Conservation (phyloP, 2,329 filamentous ascomycete species). For the Helminthosporium solani region DNA sequence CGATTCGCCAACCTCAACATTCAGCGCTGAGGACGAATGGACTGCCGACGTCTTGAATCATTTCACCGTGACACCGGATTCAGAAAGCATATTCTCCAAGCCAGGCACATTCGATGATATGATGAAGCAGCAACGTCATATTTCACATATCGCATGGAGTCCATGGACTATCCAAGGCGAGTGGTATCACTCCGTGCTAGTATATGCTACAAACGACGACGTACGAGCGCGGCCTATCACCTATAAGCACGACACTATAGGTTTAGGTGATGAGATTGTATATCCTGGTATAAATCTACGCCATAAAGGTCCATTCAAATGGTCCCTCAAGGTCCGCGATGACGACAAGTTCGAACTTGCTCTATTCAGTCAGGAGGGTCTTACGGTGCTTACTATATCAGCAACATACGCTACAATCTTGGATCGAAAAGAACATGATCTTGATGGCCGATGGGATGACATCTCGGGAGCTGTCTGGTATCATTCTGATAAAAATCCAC, state of each 20-base stretch:
- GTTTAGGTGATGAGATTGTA: slow-evolving; percentile 23
- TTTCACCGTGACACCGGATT: slow-evolving; percentile 19
- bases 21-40: slow-evolving; percentile 28
- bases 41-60: slow-evolving; percentile 28
- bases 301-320: slow-evolving; percentile 31
- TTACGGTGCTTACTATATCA: slow-evolving; percentile 30
- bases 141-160: slow-evolving; percentile 43
- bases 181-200: slow-evolving; percentile 32
- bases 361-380: slow-evolving; percentile 31
- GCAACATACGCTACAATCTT: slow-evolving; percentile 24
- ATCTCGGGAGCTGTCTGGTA: slow-evolving; percentile 41
- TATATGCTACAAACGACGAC: slow-evolving; percentile 39
- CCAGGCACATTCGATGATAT: slow-evolving; percentile 30
- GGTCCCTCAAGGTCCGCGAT: slow-evolving; percentile 21
- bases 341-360: slow-evolving; percentile 26
- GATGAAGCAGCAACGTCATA: slow-evolving; percentile 30
- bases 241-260: slow-evolving; percentile 15
- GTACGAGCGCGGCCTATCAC: slow-evolving; percentile 27
- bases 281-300: slow-evolving; percentile 25
- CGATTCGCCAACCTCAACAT: slow-evolving; percentile 40
- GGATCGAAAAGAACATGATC: slow-evolving; percentile 26
- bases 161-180: slow-evolving; percentile 33
- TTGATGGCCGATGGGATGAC: slow-evolving; percentile 47
- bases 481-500: slow-evolving; percentile 12
- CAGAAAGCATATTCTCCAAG: slow-evolving; percentile 12